Evolutionary conservation across 2,329 filamentous ascomycete species (phyloP).

Genomic region (Xylaria sp.): DNA sequence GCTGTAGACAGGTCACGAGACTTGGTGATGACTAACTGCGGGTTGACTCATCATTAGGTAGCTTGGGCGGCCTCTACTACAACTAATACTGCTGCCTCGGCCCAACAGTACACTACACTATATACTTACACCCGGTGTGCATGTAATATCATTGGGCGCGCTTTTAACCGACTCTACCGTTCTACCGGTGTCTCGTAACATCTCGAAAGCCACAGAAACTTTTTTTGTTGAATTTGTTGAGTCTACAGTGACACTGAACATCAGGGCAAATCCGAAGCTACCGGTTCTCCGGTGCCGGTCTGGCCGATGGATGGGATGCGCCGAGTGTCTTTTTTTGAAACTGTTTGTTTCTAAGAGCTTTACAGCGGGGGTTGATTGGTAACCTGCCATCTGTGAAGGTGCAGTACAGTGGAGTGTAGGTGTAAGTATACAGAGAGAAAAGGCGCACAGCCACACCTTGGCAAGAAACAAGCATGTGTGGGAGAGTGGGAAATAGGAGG

Average conservation of each 20-base stretch:
- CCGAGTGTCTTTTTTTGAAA: background rate
- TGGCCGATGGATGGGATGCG: conserved; percentile 11
- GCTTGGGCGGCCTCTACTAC: conserved; percentile 18
- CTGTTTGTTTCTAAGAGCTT: background rate
- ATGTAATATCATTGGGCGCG: background rate
- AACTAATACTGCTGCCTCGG: background rate
- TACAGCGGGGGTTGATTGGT: conserved; percentile 4
- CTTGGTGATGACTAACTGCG: conserved; percentile 4
- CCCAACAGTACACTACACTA: background rate
- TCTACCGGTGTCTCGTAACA: background rate
- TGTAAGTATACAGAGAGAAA: background rate
- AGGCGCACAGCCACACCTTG: conserved; percentile 4
- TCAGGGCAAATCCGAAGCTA: background rate
- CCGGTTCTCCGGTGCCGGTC: conserved; percentile 2
- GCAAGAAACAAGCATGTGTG: background rate
- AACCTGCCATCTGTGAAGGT: background rate
- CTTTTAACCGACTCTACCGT: background rate
- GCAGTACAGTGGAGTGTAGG: background rate
- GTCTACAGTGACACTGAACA: background rate
- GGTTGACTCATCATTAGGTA: conserved; percentile 17
- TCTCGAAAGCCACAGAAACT: background rate
- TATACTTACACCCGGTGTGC: background rate
- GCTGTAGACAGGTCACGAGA: conserved; percentile 4
- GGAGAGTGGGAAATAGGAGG: too few species aligned
- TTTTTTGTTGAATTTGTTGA: background rate